Conservation (phyloP, 176 grass and related monocot genomes). For the Avena insularis region DNA sequence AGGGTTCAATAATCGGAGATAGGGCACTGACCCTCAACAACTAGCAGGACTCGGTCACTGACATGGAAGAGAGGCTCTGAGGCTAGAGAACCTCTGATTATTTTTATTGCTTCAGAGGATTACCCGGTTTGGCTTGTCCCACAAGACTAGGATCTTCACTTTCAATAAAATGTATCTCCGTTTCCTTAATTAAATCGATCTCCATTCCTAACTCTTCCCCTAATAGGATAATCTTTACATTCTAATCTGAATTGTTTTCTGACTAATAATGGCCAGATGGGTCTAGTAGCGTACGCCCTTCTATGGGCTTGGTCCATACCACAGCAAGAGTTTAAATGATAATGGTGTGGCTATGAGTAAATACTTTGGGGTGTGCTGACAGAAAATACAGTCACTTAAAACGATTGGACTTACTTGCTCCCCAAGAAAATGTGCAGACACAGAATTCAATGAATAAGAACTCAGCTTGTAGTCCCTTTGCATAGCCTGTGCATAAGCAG, state of each 20-base stretch:
- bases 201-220: constrained; percentile 16
- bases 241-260: constrained; percentile 6
- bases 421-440: constrained; percentile 94
- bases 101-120: constrained; percentile 8
- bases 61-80: neutral
- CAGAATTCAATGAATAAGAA: constrained; percentile 98
- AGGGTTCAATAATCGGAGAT: neutral
- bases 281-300: neutral
- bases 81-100: neutral
- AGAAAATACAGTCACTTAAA: constrained; percentile 27
- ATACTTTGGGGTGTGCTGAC: constrained; percentile 1
- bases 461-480: constrained; percentile 98
- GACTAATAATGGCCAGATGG: constrained; percentile 24
- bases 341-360: constrained; percentile 17
- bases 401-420: constrained; percentile 82
- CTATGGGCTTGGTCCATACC: neutral
- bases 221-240: constrained; percentile 3
- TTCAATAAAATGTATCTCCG: neutral
- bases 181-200: neutral
- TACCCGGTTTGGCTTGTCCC: neutral
- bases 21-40: neutral
- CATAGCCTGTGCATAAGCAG: constrained; percentile 70
- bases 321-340: constrained; percentile 29
- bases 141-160: neutral
- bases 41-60: neutral